phyloP scores from a whole-genome alignment of 164 flowering plant species.

The Tinospora cordifolia region DNA sequence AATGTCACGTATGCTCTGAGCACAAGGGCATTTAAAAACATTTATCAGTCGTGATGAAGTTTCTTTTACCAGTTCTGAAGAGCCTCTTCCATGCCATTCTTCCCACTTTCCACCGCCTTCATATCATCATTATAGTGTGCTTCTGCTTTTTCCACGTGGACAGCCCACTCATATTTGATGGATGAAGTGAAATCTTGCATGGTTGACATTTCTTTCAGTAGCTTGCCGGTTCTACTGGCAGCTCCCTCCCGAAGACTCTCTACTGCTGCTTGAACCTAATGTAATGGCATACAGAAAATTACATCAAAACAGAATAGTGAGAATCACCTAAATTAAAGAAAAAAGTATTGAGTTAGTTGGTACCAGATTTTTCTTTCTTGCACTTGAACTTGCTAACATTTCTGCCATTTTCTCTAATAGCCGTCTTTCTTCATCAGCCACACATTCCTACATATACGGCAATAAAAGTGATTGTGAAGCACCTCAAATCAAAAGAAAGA shows the following conservation, averaged over 20 bases:
- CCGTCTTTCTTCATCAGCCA: constrained; percentile 82
- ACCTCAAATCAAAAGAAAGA: background rate
- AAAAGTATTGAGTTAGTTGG: constrained; percentile 5
- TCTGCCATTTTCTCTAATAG: constrained; percentile 80
- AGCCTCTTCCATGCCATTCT: constrained; percentile 54
- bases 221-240: constrained; percentile 45
- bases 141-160: constrained; percentile 69
- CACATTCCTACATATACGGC: constrained; percentile 58
- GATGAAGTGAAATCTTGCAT: constrained; percentile 64
- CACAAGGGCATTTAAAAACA: background rate
- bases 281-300: background rate
- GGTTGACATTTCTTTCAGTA: constrained; percentile 76
- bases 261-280: constrained; percentile 77
- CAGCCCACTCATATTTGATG: constrained; percentile 68
- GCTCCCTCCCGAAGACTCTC: constrained; percentile 71
- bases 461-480: background rate
- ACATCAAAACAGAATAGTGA: background rate
- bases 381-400: constrained; percentile 51
- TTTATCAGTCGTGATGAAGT: background rate
- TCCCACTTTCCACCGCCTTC: constrained; percentile 70
- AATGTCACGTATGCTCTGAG: no score
- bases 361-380: constrained; percentile 90
- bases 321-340: background rate
- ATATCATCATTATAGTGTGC: constrained; percentile 62
- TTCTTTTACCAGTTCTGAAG: constrained; percentile 63